phyloP scores from a whole-genome alignment of 225 moss, liverwort and hornwort species.

The Anthoceros angustus region DNA sequence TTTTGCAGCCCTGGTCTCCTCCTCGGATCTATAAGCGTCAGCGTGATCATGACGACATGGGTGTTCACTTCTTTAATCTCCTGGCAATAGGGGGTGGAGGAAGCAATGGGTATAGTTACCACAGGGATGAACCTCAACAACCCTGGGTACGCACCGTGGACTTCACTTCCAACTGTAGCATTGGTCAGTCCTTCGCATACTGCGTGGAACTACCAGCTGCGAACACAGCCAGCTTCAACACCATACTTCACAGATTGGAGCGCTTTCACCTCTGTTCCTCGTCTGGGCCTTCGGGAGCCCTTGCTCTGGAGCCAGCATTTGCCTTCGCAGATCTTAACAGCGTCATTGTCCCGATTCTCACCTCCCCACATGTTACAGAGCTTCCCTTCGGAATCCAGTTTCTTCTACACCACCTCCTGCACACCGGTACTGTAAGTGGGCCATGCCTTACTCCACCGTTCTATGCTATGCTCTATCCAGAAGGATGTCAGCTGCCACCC shows the following conservation, averaged over 20 bases:
- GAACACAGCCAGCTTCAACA: constrained; percentile 20
- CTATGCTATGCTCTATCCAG: not conserved
- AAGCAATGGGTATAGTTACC: constrained; percentile 13
- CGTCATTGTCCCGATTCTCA: constrained; percentile 12
- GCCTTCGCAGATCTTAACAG: constrained; percentile 15
- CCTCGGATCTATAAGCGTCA: not conserved
- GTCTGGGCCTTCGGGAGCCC: not conserved
- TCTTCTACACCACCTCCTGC: not conserved
- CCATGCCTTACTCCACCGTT: not conserved
- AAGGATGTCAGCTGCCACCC: not conserved
- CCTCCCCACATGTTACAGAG: not conserved
- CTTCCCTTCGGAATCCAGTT: not conserved
- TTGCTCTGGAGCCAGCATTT: not conserved
- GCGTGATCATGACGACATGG: not conserved
- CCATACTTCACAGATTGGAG: constrained; percentile 34
- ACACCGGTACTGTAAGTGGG: not conserved
- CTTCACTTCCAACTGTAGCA: constrained; percentile 35
- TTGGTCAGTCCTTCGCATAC: constrained; percentile 58
- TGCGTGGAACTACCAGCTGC: constrained; percentile 27
- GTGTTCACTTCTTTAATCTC: no score
- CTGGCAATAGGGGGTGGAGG: not conserved
- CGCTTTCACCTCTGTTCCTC: constrained; percentile 32
- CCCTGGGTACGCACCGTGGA: constrained; percentile 58
- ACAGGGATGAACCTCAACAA: constrained; percentile 22
- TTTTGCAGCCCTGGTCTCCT: constrained; percentile 1